A percentile compares a stretch with the other conserved stretches of the same genome.
Conservation (phyloP, 164 flowering plant genomes). For the Berberis thunbergii region DNA sequence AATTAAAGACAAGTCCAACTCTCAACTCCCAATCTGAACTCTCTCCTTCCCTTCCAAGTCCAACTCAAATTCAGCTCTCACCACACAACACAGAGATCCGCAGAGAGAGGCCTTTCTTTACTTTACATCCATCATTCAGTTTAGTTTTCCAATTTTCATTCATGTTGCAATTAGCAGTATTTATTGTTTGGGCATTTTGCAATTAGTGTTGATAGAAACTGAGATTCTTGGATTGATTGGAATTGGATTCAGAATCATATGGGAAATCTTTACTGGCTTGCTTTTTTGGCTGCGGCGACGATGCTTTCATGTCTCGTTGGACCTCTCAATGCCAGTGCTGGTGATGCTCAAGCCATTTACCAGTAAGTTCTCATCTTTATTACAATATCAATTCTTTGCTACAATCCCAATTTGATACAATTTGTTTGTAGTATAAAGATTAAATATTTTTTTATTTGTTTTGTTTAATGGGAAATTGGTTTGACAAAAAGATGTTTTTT, state of each 20-base stretch:
- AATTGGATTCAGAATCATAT: slow-evolving; percentile 5
- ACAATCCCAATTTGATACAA: neutral
- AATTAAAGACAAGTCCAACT: too few relatives aligned
- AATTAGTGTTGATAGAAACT: too few relatives aligned
- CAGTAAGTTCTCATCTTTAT: slow-evolving; percentile 19
- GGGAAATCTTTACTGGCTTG: slow-evolving; percentile 10
- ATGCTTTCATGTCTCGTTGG: slow-evolving; percentile 12
- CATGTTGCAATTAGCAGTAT: too few relatives aligned
- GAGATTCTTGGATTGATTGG: too few relatives aligned
- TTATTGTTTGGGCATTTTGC: too few relatives aligned
- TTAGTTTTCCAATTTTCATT: too few relatives aligned
- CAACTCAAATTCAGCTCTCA: too few relatives aligned
- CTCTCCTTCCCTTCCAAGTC: too few relatives aligned
- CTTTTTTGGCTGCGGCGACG: neutral
- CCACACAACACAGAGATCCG: too few relatives aligned
- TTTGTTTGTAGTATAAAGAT: neutral
- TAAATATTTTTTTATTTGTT: neutral
- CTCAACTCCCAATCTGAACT: too few relatives aligned
- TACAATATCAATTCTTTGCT: neutral
- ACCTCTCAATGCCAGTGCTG: slow-evolving; percentile 39
- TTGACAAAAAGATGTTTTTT: neutral
- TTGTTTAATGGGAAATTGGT: neutral
- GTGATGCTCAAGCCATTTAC: slow-evolving; percentile 72
- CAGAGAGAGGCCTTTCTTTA: too few relatives aligned
- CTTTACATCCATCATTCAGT: too few relatives aligned